phyloP scores from a whole-genome alignment of 2,329 filamentous ascomycete genomes.

The Zasmidium citrigriseum region DNA sequence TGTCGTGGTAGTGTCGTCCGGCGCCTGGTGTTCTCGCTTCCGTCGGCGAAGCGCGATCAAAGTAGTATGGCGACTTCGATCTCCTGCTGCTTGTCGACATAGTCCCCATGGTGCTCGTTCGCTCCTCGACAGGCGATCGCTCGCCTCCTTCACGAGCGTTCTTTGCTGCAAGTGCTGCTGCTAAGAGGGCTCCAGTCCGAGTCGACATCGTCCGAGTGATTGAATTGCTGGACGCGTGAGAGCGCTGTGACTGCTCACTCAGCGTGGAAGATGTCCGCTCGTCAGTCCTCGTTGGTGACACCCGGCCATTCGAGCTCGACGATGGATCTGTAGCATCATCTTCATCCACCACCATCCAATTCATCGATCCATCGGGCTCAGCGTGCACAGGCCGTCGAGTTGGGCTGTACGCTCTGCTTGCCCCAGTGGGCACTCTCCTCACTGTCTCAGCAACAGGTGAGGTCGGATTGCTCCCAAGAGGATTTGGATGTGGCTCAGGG shows the following conservation, averaged over 20 bases:
- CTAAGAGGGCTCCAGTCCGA: conserved; percentile 43
- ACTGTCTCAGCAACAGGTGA: conserved; percentile 23
- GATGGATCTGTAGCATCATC: conserved; percentile 19
- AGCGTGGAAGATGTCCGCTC: conserved; percentile 59
- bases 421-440: conserved; percentile 28
- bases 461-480: conserved; percentile 36
- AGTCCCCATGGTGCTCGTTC: conserved; percentile 29
- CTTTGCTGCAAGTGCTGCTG: conserved; percentile 27
- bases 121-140: conserved; percentile 19
- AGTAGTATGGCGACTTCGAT: conserved; percentile 34
- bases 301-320: conserved; percentile 33
- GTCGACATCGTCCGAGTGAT: conserved; percentile 48
- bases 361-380: conserved; percentile 24
- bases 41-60: conserved; percentile 18
- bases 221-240: conserved; percentile 44
- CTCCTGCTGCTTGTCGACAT: conserved; percentile 39
- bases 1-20: conserved; percentile 4
- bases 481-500: conserved; percentile 33
- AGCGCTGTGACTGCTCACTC: conserved; percentile 53
- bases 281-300: conserved; percentile 54
- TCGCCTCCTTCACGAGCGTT: conserved; percentile 8
- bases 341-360: conserved; percentile 30
- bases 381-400: conserved; percentile 20
- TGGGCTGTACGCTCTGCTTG: conserved; percentile 17
- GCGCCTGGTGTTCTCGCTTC: conserved; percentile 4